Percentiles rank a stretch among this genome's conserved stretches.
Evolutionary conservation across 2,329 filamentous ascomycete genomes (phyloP).

Genomic region (Malbranchea zuffiana): DNA sequence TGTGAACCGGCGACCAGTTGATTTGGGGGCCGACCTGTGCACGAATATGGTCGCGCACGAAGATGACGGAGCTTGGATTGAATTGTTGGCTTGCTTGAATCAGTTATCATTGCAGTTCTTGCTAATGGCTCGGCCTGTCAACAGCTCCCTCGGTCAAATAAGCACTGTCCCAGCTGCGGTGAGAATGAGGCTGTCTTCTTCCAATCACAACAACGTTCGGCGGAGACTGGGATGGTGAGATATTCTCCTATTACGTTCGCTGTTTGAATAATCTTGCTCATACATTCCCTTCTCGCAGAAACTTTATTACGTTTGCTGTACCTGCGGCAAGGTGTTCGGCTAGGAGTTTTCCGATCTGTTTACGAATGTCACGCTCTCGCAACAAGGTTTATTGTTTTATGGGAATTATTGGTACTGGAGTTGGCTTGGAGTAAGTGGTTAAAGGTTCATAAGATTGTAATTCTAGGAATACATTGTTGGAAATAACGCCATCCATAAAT

Average conservation of each 20-base stretch:
- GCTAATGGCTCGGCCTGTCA: conserved; percentile 22
- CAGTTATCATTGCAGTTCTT: no score
- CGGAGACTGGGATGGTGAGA: conserved; percentile 95
- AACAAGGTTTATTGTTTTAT: not conserved
- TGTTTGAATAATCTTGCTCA: conserved; percentile 13
- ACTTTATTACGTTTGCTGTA: conserved; percentile 89
- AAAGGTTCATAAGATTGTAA: no score
- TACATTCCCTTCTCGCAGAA: conserved; percentile 44
- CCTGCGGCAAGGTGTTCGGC: conserved; percentile 75
- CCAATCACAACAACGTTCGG: conserved; percentile 93
- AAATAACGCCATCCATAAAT: conserved; percentile 5
- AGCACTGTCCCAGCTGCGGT: conserved; percentile 71
- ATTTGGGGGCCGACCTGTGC: no score
- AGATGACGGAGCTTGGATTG: no score
- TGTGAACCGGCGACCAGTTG: not conserved
- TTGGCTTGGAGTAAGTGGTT: no score
- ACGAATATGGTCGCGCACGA: no score
- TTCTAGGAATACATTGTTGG: conserved; percentile 4
- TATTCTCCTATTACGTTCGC: conserved; percentile 1
- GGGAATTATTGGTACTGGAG: no score
- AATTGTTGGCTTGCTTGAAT: no score
- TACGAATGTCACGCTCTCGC: not conserved
- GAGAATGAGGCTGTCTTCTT: conserved; percentile 94
- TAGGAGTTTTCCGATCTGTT: conserved; percentile 2
- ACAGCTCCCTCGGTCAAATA: conserved; percentile 81